These are phyloP conservation scores for Suhomyces ambrosiae DNA, from an alignment of 1,139 yeast genomes.

Conservation along the genomic window DNA sequence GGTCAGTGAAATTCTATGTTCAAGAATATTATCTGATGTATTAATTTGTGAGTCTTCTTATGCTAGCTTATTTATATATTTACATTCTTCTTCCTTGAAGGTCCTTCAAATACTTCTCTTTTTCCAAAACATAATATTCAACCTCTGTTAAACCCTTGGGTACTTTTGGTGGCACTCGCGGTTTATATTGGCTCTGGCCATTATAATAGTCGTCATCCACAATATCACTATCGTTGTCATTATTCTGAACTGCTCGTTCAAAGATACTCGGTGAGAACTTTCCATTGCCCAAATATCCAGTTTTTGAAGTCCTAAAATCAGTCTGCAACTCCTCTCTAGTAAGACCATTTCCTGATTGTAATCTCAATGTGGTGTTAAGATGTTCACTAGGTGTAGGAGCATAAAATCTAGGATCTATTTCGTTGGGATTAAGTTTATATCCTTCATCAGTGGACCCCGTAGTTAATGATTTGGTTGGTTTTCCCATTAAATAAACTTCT, in stretches of 20 bases:
- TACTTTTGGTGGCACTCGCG: slow-evolving; percentile 56
- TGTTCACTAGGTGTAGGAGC: slow-evolving; percentile 54
- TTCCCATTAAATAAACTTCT: slow-evolving; percentile 38
- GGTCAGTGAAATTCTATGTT: too few species aligned
- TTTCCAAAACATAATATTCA: slow-evolving; percentile 51
- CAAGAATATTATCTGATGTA: too few species aligned
- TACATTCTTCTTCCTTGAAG: slow-evolving; percentile 39
- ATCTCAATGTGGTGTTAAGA: slow-evolving; percentile 25
- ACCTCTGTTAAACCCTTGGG: slow-evolving; percentile 51
- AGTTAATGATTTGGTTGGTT: slow-evolving; percentile 36
- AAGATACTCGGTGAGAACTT: slow-evolving; percentile 47
- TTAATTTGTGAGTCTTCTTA: too few species aligned
- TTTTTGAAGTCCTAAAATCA: slow-evolving; percentile 20
- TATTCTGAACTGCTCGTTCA: slow-evolving; percentile 20
- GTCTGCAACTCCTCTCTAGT: slow-evolving; percentile 24
- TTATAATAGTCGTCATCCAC: slow-evolving; percentile 26
- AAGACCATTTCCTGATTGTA: slow-evolving; percentile 24
- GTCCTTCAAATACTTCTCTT: slow-evolving; percentile 45
- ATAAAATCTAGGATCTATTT: slow-evolving; percentile 46
- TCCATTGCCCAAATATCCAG: slow-evolving; percentile 32
- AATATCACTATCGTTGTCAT: slow-evolving; percentile 16
- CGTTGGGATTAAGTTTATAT: slow-evolving; percentile 30
- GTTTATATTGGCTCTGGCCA: slow-evolving; percentile 43
- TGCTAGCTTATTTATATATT: too few species aligned
- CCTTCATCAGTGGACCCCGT: slow-evolving; percentile 14